Percentiles rank a stretch among this genome's conserved stretches.
Conservation (phyloP, 345 rosid genomes). For the Reutealis trisperma region DNA sequence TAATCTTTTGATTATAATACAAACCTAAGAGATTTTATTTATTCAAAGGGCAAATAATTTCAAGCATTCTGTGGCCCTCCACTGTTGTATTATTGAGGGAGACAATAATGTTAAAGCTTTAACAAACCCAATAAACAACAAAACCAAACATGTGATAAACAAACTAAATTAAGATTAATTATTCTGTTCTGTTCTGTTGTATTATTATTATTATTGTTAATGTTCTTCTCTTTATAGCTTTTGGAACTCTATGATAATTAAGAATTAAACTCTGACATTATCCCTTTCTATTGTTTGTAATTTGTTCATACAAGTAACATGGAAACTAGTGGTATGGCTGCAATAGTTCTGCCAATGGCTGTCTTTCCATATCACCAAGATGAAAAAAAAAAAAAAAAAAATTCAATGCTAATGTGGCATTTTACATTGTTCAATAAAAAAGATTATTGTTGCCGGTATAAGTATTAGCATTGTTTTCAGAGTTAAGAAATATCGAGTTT, state of each 20-base stretch:
- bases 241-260: background rate
- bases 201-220: too few species aligned
- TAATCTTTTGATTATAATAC: conserved; percentile 14
- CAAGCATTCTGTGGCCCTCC: conserved; percentile 18
- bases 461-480: too few species aligned
- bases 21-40: background rate
- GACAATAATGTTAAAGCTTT: conserved; percentile 31
- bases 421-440: too few species aligned
- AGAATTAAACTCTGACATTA: background rate
- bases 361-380: too few species aligned
- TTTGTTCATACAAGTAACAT: too few species aligned
- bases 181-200: background rate
- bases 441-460: too few species aligned
- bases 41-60: conserved; percentile 4
- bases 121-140: conserved; percentile 22
- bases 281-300: background rate
- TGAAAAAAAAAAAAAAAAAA: too few species aligned
- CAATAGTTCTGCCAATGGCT: too few species aligned
- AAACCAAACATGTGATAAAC: conserved; percentile 31
- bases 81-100: conserved; percentile 33
- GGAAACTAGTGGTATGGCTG: too few species aligned
- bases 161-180: conserved; percentile 8
- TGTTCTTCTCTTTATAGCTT: too few species aligned
- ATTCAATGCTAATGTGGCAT: too few species aligned
- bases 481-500: too few species aligned